Evolutionary conservation across 164 flowering plant genomes (phyloP), one percentile per base, ranked within the genome.

Genomic region (Houttuynia cordata): DNA sequence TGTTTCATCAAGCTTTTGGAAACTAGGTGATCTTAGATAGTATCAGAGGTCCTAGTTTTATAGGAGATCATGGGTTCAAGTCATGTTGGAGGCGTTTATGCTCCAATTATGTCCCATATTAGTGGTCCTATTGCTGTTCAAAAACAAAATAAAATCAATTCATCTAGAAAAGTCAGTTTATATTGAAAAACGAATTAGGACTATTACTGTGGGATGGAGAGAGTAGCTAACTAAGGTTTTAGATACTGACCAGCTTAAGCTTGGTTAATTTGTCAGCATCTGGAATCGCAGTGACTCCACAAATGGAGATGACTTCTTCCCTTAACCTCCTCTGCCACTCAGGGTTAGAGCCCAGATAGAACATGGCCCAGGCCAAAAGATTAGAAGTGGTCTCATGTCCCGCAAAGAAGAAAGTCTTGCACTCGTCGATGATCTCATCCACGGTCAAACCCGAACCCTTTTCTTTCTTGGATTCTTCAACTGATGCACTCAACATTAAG

Each of bases 331-430:
- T 64, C 54, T 76, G 80, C 82, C 82, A 76, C 4, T 76, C 73
- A 17, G 10, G 69, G 59, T 79, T 59, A 24, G 61, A 5, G 64
- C 79, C 61, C 47, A 79, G 22, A 57, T 72, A 42, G 70, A 70
- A 66, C n/a, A 66, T 18, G 0, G 81, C 66, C 78, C 79, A 74
- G 8, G 75, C 72, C 13, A 80, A 68, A 50, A 75, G 50, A 50
- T 57, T 70, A 51, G 80, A 67, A 1, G 80, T 75, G n/a, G 79
- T 79, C 51, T 77, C 69, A 18, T 71, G 71, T 39, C 79, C 79
- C 0, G 75, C 75, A 22, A 75, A 73, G 63, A 73, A 78, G 69
- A 78, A 75, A 0, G 75, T 75, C 62, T 73, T 78, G 69, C 79
- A 78, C 21, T 75, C 76, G 4, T 73, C 79, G 23, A 73, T 30